Conservation (phyloP, 257 asterid species). For the Nicotiana sylvestris region DNA sequence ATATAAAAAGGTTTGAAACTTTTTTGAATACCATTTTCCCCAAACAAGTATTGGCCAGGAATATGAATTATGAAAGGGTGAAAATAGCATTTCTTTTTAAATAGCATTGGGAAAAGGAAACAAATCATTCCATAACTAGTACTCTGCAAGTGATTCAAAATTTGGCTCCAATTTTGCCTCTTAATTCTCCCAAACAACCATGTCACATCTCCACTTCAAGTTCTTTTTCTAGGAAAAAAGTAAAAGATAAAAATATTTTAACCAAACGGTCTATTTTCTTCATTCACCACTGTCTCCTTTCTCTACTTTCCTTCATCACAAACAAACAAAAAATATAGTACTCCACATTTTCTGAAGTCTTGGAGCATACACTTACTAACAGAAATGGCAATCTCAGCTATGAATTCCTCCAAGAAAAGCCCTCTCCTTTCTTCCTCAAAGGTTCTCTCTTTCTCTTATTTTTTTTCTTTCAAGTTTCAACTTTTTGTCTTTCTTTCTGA, state of each 20-base stretch:
- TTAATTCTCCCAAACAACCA: background rate
- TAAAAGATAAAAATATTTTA: background rate
- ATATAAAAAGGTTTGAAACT: too few relatives aligned
- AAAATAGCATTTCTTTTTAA: background rate
- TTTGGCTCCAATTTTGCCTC: constrained; percentile 20
- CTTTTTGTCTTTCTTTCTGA: background rate
- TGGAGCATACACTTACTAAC: background rate
- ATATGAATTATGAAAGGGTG: too few relatives aligned
- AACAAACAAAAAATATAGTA: background rate
- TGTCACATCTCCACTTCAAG: constrained; percentile 19
- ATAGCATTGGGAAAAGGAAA: constrained; percentile 4
- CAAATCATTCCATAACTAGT: background rate
- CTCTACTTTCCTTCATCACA: too few relatives aligned
- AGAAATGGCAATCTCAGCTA: constrained; percentile 17
- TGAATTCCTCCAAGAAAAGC: constrained; percentile 7
- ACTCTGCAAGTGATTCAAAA: constrained; percentile 11
- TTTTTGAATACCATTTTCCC: too few relatives aligned
- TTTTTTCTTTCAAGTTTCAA: background rate
- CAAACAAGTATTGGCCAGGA: too few relatives aligned
- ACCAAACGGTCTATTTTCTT: constrained; percentile 10
- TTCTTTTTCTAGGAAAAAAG: background rate
- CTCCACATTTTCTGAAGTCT: background rate
- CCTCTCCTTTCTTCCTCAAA: constrained; percentile 16
- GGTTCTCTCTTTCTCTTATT: constrained; percentile 6
- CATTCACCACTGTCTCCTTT: background rate